Base-by-base conservation (phyloP, 352 stramenopile genomes). In the Plasmopara muralis region DNA sequence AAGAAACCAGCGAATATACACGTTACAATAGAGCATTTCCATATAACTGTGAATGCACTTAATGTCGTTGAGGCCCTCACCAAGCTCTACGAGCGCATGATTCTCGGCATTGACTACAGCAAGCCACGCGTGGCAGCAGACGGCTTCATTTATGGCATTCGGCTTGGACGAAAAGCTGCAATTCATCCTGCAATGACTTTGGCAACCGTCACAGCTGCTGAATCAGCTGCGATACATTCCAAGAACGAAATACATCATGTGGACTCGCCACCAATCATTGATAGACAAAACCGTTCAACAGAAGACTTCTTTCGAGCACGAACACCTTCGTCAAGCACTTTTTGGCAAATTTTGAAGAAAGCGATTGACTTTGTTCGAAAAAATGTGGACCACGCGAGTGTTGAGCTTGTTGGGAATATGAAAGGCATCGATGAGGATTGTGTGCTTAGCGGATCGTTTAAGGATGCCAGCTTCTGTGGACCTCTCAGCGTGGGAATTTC, bases 111-210 rank as follows among this genome's bases (percentile, higher is more conserved):
- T 1, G 75, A 87, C 55, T 84, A 78, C 35, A 70, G 59, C 33
- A 84, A 83, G 42, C 76, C 76, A 15, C 72, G 70, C 5, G 60
- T 64, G 12, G 66, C 68, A 15, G 58, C 66, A 5, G 69, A 87
- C 5, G 55, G 51, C 8, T 77, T 85, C 46, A 62, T 88, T 18
- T 89, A 88, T 38, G 78, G 78, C 6, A 83, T 91, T 52, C 77
- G 78, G 13, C 77, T 91, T 34, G 81, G 81, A 9, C 72, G 81
- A 31, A 91, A 88, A 37, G 44, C 60, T 9, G 62, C 52, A 0
- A 50, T 80, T 5, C 60, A 74, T 0, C 62, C 60, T 12, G 64
- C 69, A 4, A 72, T 75, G 47, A 57, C 51, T 5, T 57, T 57
- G 39, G 56, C 54, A 18, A 52, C 51, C 5, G 59, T 51, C 16